These are phyloP conservation scores for Setaria viridis DNA, from an alignment of 202 grass and related monocot genomes.

Conservation along the genomic window DNA sequence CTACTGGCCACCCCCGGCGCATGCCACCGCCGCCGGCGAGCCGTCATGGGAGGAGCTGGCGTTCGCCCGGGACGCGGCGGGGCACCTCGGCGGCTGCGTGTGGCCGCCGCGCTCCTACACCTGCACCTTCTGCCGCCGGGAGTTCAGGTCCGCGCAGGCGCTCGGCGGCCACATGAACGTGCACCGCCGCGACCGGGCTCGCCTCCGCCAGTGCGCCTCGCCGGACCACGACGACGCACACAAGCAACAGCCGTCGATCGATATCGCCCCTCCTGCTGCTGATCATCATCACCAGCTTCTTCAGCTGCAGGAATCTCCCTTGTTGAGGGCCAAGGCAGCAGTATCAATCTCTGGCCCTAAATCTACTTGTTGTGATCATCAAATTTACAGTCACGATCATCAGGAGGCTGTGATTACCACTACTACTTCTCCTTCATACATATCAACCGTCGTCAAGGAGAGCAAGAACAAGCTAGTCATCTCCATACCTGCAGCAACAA, in stretches of 20 bases:
- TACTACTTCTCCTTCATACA: constrained; percentile 14
- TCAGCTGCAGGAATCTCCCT: constrained; percentile 11
- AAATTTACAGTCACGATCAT: too few relatives aligned
- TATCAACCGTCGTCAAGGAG: constrained; percentile 44
- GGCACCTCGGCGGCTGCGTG: constrained; percentile 57
- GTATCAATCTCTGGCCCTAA: constrained; percentile 23
- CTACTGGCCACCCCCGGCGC: neutral
- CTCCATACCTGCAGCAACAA: constrained; percentile 26
- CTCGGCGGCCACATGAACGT: constrained; percentile 92
- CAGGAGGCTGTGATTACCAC: too few relatives aligned
- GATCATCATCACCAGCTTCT: constrained; percentile 30
- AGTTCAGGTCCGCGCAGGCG: constrained; percentile 87
- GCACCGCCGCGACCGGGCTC: constrained; percentile 85
- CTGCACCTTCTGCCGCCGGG: constrained; percentile 79
- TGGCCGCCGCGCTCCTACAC: constrained; percentile 86
- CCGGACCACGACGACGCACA: constrained; percentile 19
- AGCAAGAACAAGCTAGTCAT: constrained; percentile 45
- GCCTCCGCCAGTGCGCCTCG: constrained; percentile 65
- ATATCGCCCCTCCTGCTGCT: neutral
- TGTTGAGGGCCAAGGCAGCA: constrained; percentile 17
- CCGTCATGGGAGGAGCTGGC: constrained; percentile 69
- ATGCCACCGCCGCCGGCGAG: neutral
- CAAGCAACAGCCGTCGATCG: neutral
- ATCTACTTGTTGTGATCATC: neutral
- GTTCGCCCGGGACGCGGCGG: constrained; percentile 64